A percentile compares a stretch with the other conserved stretches of the same genome.
Evolutionary conservation across 768 basidiomycete species (phyloP).

Genomic region (Naematelia aurantialba): DNA sequence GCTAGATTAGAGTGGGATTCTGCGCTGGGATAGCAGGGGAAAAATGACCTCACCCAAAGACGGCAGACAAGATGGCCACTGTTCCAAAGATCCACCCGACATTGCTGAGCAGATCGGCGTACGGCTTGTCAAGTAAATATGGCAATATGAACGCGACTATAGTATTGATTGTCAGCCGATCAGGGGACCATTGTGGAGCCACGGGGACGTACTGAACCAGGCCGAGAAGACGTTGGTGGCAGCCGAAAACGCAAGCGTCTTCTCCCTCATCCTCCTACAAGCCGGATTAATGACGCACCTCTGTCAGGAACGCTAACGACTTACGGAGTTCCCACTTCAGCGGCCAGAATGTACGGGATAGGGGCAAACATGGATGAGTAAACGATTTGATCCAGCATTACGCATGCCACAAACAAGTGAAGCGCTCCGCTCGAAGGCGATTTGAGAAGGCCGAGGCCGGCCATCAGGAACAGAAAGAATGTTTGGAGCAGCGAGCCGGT

Average conservation of each 20-base stretch:
- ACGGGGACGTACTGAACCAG: neutral
- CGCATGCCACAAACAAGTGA: constrained; percentile 2
- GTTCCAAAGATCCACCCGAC: constrained; percentile 6
- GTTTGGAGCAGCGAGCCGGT: neutral
- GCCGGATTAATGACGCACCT: neutral
- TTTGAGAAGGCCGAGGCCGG: neutral
- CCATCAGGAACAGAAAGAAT: neutral
- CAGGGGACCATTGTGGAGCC: neutral
- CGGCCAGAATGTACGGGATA: neutral
- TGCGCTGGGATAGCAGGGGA: too few species aligned
- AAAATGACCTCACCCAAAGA: neutral
- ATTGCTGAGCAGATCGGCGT: neutral
- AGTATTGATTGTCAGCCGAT: neutral
- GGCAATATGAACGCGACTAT: constrained; percentile 5
- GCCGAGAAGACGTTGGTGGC: neutral
- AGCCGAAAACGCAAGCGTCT: constrained; percentile 2
- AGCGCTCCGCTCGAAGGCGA: neutral
- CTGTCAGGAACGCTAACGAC: neutral
- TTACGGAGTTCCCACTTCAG: constrained; percentile 4
- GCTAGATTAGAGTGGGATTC: too few species aligned
- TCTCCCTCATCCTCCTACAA: neutral
- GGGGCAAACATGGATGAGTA: neutral
- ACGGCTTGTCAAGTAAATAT: constrained; percentile 1
- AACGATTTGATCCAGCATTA: neutral
- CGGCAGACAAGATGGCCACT: neutral